phyloP scores from a whole-genome alignment of 2,329 filamentous ascomycete genomes.

The Alternaria gaisen region DNA sequence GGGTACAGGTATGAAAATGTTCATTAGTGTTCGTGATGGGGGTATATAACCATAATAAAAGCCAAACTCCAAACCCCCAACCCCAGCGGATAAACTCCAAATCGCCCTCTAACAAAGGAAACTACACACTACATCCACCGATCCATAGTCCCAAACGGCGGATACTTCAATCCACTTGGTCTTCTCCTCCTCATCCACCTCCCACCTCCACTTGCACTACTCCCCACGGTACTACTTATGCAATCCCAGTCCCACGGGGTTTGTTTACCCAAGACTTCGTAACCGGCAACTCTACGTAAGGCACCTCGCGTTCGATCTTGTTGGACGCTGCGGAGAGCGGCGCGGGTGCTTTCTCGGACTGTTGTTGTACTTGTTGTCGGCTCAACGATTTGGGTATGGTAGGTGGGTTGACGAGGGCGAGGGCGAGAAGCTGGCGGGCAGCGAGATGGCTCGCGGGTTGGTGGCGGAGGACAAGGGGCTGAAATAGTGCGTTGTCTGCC shows the following conservation, averaged over 20 bases:
- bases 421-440: conserved; percentile 13
- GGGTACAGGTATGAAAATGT: background rate
- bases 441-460: conserved; percentile 19
- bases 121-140: conserved; percentile 28
- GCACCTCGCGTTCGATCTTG: conserved; percentile 24
- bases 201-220: conserved; percentile 17
- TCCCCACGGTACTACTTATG: conserved; percentile 39
- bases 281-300: conserved; percentile 41
- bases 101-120: background rate
- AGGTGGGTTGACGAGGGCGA: conserved; percentile 33
- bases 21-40: background rate
- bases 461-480: conserved; percentile 27
- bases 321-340: conserved; percentile 32
- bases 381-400: conserved; percentile 43
- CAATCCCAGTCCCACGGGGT: conserved; percentile 50
- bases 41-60: background rate
- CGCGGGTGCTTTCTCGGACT: conserved; percentile 37
- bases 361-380: conserved; percentile 17
- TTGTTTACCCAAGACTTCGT: conserved; percentile 40
- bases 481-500: conserved; percentile 29
- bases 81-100: background rate
- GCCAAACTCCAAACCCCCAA: background rate
- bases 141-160: conserved; percentile 39
- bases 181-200: conserved; percentile 17
- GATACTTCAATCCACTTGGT: conserved; percentile 32